Conservation (phyloP, 305 asterid genomes). For the Rubia occidens region DNA sequence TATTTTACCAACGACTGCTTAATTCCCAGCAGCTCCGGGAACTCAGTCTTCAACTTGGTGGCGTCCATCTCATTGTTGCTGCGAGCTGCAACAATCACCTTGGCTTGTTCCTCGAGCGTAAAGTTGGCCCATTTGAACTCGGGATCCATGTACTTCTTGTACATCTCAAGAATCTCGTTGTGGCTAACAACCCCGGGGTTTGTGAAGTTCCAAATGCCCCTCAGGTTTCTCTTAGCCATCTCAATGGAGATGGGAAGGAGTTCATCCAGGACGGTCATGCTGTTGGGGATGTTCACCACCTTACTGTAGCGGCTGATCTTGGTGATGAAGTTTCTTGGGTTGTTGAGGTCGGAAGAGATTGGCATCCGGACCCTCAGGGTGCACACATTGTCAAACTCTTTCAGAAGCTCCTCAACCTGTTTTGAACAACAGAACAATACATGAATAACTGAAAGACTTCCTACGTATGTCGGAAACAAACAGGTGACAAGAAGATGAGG, state of each 20-base stretch:
- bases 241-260: constrained; percentile 85
- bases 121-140: constrained; percentile 59
- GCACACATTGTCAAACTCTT: constrained; percentile 78
- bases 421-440: constrained; percentile 7
- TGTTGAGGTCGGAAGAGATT: constrained; percentile 71
- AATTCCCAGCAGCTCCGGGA: constrained; percentile 67
- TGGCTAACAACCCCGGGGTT: constrained; percentile 90
- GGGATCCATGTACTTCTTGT: constrained; percentile 59
- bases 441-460: constrained; percentile 6
- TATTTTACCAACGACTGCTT: constrained; percentile 76
- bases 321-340: constrained; percentile 92
- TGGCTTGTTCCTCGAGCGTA: constrained; percentile 88
- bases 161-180: constrained; percentile 83
- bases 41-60: constrained; percentile 72
- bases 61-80: constrained; percentile 89
- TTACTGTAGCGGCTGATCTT: constrained; percentile 70
- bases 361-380: constrained; percentile 93
- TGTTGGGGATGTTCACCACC: constrained; percentile 91
- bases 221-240: constrained; percentile 90
- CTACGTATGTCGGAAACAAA: background rate
- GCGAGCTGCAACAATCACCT: constrained; percentile 81
- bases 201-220: constrained; percentile 91
- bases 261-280: constrained; percentile 93
- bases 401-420: constrained; percentile 85
- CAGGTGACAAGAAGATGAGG: background rate